Base-by-base conservation (phyloP, 2,329 filamentous ascomycete genomes). In the Aspergillus fijiensis region DNA sequence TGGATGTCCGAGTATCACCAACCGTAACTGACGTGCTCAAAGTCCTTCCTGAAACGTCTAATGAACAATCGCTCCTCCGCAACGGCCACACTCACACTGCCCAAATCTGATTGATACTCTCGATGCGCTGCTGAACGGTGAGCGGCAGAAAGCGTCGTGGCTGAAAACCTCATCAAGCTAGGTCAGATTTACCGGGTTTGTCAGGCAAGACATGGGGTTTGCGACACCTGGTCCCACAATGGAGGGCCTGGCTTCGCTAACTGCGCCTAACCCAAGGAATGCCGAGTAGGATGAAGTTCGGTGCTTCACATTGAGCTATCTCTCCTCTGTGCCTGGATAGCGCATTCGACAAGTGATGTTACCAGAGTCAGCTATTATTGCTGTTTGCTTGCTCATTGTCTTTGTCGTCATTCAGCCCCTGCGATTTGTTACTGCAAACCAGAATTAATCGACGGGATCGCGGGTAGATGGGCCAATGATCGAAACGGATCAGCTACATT, bases 401-500 rank as follows among this genome's bases (percentile, higher is more conserved):
- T 42, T 45, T 31, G 27, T 25, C 49, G 29, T 50, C 49, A 14
- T 50, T 29, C 49, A 19, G 49, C 23, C 49, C 42, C 51, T 45
- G 16, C 12, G 27, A 49, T 42, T 39, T 53, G 21, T 16, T 25
- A 45, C 42, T 25, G 21, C 23, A 45, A 47, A 10, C 25, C 23
- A 49, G 53, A 19, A 49, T 35, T 23, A 55, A 29, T 21, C 27
- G 42, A 31, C 47, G 21, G 25, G 29, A 55, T 33, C 42, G 53
- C 19, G 7, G 10, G 27, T 48, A 45, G 42, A 55, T 55, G 53
- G 12, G 53, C 53, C 53, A 55, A 55, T 55, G 27, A 55, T 55
- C 53, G 42, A 31, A 31, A 19, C 42, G 42, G 53, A 55, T 55
- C 53, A 55, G 53, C 48, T 31, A 49, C 33, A 16, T 27, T 27